Evolutionary conservation across 2,329 filamentous ascomycete genomes (phyloP).

Genomic region (Diplodia sapinea): DNA sequence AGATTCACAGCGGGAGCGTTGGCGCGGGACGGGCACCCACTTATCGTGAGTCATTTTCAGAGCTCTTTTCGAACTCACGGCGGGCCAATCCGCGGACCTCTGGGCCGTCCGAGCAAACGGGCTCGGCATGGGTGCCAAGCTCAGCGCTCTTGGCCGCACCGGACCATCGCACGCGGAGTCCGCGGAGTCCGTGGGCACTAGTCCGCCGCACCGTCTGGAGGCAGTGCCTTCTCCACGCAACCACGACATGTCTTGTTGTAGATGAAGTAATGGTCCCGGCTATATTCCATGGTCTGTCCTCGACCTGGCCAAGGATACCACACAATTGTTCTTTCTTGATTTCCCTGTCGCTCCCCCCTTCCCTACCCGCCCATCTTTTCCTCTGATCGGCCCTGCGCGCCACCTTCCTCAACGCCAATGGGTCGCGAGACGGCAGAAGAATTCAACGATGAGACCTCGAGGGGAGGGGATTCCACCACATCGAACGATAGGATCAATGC

Average conservation of each 20-base stretch:
- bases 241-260: not conserved
- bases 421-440: slow-evolving; percentile 2
- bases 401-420: not conserved
- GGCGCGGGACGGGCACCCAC: not conserved
- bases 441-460: not conserved
- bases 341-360: too few species aligned
- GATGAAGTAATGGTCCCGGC: not conserved
- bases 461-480: not conserved
- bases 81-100: not conserved
- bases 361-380: too few species aligned
- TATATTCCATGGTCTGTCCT: not conserved
- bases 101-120: not conserved
- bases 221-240: not conserved
- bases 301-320: too few species aligned
- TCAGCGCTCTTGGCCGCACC: not conserved
- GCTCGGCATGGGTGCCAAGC: slow-evolving; percentile 3
- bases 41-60: slow-evolving; percentile 3
- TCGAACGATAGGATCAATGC: not conserved
- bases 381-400: not conserved
- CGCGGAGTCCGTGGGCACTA: not conserved
- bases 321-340: not conserved
- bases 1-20: not conserved
- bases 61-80: not conserved
- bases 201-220: not conserved
- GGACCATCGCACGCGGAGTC: not conserved